These are phyloP conservation scores for Physcomitrellopsis africana DNA, from an alignment of 225 moss, liverwort and hornwort genomes.

Conservation along the genomic window DNA sequence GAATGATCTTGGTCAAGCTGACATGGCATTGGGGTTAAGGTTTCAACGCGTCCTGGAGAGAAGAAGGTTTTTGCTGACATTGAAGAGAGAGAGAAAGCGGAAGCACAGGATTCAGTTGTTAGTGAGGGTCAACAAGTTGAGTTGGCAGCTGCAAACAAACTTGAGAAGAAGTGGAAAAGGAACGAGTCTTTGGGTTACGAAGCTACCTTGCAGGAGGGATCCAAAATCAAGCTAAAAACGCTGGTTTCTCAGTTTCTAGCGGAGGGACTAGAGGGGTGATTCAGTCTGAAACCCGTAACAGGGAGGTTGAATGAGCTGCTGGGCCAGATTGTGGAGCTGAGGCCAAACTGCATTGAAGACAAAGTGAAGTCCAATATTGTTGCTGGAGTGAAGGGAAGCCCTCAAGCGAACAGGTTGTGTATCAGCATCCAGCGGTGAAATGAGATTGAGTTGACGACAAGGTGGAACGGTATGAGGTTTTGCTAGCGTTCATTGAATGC, in stretches of 20 bases:
- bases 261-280: too few species aligned
- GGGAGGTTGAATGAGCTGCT: too few species aligned
- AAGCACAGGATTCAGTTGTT: constrained; percentile 29
- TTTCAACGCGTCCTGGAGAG: constrained; percentile 61
- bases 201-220: constrained; percentile 35
- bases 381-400: too few species aligned
- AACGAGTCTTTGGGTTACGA: constrained; percentile 35
- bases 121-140: constrained; percentile 34
- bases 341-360: too few species aligned
- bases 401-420: too few species aligned
- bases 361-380: too few species aligned
- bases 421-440: too few species aligned
- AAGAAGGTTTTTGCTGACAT: constrained; percentile 64
- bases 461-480: constrained; percentile 4
- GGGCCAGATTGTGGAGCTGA: too few species aligned
- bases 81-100: constrained; percentile 61
- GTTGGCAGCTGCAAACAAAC: constrained; percentile 19
- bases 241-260: constrained; percentile 61
- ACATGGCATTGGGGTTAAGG: constrained; percentile 61
- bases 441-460: neutral
- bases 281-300: too few species aligned
- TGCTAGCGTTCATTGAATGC: neutral
- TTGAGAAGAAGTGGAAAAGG: constrained; percentile 50
- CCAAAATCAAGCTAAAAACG: constrained; percentile 65
- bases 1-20: constrained; percentile 77